These are phyloP conservation scores for Blastobotrys niveus DNA, from an alignment of 1,139 yeast genomes.

Conservation along the genomic window DNA sequence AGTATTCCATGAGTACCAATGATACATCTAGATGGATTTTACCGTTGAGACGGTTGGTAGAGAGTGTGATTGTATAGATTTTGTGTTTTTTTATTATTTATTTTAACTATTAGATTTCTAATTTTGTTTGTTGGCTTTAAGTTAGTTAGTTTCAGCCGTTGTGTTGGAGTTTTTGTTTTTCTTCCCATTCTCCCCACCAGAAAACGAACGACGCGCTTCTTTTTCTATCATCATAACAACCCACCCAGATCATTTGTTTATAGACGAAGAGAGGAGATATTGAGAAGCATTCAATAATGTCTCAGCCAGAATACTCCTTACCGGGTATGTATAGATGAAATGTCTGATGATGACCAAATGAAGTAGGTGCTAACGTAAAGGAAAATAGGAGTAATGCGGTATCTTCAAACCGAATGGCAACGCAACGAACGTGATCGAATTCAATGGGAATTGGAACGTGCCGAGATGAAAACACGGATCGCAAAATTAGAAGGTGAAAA, in stretches of 20 bases:
- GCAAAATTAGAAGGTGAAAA: slow-evolving; percentile 40
- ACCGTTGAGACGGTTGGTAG: slow-evolving; percentile 6
- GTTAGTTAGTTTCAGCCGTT: not conserved
- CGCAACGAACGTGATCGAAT: slow-evolving; percentile 51
- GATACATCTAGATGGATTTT: slow-evolving; percentile 3
- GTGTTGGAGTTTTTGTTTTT: not conserved
- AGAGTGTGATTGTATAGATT: not conserved
- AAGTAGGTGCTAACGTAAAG: not conserved
- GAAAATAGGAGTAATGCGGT: slow-evolving; percentile 48
- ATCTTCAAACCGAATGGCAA: slow-evolving; percentile 52
- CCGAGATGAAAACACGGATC: slow-evolving; percentile 46
- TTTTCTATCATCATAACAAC: not conserved
- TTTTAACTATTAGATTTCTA: not conserved
- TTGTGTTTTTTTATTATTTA: not conserved
- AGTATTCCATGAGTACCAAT: slow-evolving; percentile 47
- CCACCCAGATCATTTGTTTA: not conserved
- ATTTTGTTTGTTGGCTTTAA: not conserved
- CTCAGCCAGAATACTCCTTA: slow-evolving; percentile 31
- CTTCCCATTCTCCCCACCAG: not conserved
- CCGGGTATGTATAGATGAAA: slow-evolving; percentile 24
- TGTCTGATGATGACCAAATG: no score
- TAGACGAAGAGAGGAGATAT: no score
- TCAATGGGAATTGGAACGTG: slow-evolving; percentile 50
- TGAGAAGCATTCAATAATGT: slow-evolving; percentile 6
- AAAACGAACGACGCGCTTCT: not conserved